These are phyloP conservation scores for Prunella vulgaris DNA, from an alignment of 257 asterid genomes.

Conservation along the genomic window DNA sequence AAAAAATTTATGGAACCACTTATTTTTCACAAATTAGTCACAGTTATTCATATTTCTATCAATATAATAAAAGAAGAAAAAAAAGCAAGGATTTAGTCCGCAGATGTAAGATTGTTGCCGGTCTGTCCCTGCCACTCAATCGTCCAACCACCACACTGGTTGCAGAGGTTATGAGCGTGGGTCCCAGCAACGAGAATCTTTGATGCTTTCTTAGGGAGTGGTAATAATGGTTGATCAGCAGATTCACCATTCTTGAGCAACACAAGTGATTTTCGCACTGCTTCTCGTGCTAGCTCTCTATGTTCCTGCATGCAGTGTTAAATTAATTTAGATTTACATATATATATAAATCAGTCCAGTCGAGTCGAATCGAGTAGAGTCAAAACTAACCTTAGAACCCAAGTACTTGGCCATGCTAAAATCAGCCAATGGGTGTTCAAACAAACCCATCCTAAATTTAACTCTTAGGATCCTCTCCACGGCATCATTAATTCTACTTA, in stretches of 20 bases:
- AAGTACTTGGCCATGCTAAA: constrained; percentile 35
- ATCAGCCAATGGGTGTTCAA: constrained; percentile 41
- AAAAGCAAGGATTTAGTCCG: background rate
- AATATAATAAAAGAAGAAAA: no score
- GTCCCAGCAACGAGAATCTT: constrained; percentile 31
- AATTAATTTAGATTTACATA: background rate
- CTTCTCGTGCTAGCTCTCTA: constrained; percentile 38
- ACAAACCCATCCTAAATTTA: constrained; percentile 43
- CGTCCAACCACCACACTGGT: constrained; percentile 40
- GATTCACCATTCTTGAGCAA: constrained; percentile 32
- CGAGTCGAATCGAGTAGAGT: background rate
- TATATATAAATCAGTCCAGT: no score
- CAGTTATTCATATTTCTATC: background rate
- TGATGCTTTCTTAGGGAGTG: constrained; percentile 21
- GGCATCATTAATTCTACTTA: constrained; percentile 41
- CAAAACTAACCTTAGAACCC: constrained; percentile 27
- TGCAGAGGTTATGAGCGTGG: constrained; percentile 30
- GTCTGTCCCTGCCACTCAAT: constrained; percentile 31
- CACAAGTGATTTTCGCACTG: constrained; percentile 34
- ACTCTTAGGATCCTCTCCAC: constrained; percentile 48
- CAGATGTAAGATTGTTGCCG: constrained; percentile 30
- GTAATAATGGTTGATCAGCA: constrained; percentile 18
- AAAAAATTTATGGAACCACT: no score
- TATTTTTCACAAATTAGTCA: no score
- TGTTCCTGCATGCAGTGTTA: constrained; percentile 26